Percentiles rank a stretch among this genome's conserved stretches.
These are phyloP conservation scores for Teunomyces lycoperdinae DNA, from an alignment of 805 yeast genomes.

Conservation along the genomic window DNA sequence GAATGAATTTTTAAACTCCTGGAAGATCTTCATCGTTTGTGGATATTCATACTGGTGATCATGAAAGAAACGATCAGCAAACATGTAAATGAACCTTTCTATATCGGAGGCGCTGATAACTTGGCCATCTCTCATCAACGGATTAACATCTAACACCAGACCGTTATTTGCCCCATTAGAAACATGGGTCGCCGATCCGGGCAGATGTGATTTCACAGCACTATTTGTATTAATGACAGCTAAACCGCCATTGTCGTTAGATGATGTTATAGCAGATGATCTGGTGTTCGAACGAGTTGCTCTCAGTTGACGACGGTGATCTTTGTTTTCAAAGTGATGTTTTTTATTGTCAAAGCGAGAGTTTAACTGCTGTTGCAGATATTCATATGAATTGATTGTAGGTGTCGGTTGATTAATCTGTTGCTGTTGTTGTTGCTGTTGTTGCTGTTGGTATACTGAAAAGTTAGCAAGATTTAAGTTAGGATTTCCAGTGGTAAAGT, in stretches of 20 bases:
- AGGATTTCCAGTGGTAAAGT: constrained; percentile 18
- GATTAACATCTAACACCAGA: constrained; percentile 7
- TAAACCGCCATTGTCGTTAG: not conserved
- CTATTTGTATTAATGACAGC: too few species aligned
- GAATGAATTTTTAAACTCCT: constrained; percentile 42
- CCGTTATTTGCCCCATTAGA: not conserved
- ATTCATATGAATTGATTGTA: constrained; percentile 10
- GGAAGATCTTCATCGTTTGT: constrained; percentile 41
- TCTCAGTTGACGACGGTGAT: constrained; percentile 2
- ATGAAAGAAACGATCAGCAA: constrained; percentile 42
- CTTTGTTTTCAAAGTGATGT: constrained; percentile 12
- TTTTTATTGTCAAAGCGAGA: constrained; percentile 24
- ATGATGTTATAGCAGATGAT: not conserved
- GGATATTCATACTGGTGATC: constrained; percentile 42
- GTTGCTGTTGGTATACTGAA: constrained; percentile 11
- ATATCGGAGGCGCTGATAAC: constrained; percentile 24
- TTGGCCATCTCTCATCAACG: not conserved
- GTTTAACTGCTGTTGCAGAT: constrained; percentile 24
- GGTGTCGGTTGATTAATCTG: constrained; percentile 4
- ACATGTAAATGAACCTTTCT: constrained; percentile 38
- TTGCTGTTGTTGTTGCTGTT: constrained; percentile 8
- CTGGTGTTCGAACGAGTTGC: constrained; percentile 6
- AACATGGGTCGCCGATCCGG: not conserved
- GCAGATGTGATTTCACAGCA: not conserved
- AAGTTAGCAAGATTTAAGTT: constrained; percentile 10